Evolutionary conservation across 495 filamentous ascomycete species (phyloP).

Genomic region (Trichoderma gamsii): DNA sequence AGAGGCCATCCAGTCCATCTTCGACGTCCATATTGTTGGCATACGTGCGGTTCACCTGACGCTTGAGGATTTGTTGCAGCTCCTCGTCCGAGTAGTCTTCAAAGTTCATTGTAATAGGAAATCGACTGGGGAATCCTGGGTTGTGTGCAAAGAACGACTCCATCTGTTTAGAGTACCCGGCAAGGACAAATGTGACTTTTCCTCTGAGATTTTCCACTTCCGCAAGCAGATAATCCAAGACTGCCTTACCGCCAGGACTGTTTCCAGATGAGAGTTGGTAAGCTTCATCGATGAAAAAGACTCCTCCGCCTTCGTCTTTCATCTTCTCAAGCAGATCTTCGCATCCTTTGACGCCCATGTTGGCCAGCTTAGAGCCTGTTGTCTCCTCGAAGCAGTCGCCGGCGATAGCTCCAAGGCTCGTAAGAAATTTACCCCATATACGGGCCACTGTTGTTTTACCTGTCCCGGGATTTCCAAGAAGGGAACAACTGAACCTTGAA

Average conservation of each 20-base stretch:
- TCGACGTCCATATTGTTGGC: constrained; percentile 52
- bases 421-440: constrained; percentile 64
- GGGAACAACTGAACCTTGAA: constrained; percentile 56
- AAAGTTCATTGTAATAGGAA: constrained; percentile 62
- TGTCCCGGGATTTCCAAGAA: constrained; percentile 78
- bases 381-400: constrained; percentile 56
- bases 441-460: constrained; percentile 83
- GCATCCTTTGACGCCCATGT: constrained; percentile 51
- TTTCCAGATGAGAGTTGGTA: constrained; percentile 62
- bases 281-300: constrained; percentile 71
- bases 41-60: constrained; percentile 42
- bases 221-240: constrained; percentile 68
- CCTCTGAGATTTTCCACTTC: constrained; percentile 71
- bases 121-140: constrained; percentile 64
- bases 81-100: constrained; percentile 64
- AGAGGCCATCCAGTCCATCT: constrained; percentile 55
- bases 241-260: constrained; percentile 48
- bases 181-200: constrained; percentile 70
- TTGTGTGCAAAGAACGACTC: constrained; percentile 76
- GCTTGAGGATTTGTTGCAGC: constrained; percentile 53
- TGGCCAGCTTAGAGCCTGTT: constrained; percentile 61
- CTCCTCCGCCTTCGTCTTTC: constrained; percentile 56
- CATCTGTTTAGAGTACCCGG: constrained; percentile 74
- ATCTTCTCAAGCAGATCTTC: constrained; percentile 55
- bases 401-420: constrained; percentile 52